Conservation (phyloP, 257 asterid genomes). For the Verbena officinalis region DNA sequence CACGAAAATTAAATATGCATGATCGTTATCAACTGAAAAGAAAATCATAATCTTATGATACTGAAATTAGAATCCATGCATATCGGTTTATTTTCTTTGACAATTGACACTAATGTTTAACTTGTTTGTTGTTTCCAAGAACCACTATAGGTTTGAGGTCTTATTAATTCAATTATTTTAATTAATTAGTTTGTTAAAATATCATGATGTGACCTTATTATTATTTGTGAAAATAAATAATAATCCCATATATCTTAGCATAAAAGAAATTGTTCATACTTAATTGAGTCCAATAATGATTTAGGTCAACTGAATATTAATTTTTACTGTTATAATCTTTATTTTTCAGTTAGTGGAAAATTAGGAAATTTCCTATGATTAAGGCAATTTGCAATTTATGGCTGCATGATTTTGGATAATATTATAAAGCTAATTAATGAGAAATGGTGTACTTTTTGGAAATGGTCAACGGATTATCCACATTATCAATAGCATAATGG, state of each 20-base stretch:
- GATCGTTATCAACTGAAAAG: background rate
- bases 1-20: background rate
- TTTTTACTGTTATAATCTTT: background rate
- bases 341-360: background rate
- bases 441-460: background rate
- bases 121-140: too few relatives aligned
- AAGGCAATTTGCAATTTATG: too few relatives aligned
- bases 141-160: background rate
- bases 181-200: too few relatives aligned
- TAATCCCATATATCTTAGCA: background rate
- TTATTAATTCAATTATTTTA: too few relatives aligned
- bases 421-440: background rate
- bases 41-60: background rate
- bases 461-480: background rate
- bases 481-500: background rate
- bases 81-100: too few relatives aligned
- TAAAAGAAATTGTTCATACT: background rate
- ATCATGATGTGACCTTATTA: background rate
- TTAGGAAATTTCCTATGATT: background rate
- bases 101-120: too few relatives aligned
- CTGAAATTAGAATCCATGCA: too few relatives aligned
- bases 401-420: background rate
- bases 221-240: background rate
- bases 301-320: background rate
- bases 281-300: too few relatives aligned